phyloP scores from a whole-genome alignment of 2,329 filamentous ascomycete species.

The Pseudogymnoascus sp. region DNA sequence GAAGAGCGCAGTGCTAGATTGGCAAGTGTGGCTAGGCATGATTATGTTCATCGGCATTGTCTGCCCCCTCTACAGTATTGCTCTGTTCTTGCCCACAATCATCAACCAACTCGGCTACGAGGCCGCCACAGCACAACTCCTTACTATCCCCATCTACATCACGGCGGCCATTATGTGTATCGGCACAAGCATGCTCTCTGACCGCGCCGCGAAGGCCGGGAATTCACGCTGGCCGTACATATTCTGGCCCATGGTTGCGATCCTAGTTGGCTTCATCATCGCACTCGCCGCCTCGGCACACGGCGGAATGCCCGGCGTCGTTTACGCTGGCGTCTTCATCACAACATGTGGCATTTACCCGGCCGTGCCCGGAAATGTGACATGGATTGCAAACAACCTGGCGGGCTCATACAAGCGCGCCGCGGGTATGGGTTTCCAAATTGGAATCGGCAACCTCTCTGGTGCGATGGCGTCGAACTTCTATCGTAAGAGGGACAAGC shows the following conservation, averaged over 20 bases:
- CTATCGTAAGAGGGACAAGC: conserved; percentile 46
- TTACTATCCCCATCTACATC: conserved; percentile 48
- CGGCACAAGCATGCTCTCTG: conserved; percentile 45
- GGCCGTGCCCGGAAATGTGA: conserved; percentile 36
- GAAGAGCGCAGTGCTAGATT: conserved; percentile 36
- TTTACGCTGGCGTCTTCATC: conserved; percentile 39
- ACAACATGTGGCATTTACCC: conserved; percentile 38
- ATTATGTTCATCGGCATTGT: conserved; percentile 54
- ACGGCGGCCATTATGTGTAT: conserved; percentile 54
- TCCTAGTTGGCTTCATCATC: conserved; percentile 51
- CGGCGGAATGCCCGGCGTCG: conserved; percentile 31
- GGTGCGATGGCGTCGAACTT: conserved; percentile 66
- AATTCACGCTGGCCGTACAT: conserved; percentile 43
- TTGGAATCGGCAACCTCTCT: conserved; percentile 51
- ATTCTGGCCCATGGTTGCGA: conserved; percentile 42
- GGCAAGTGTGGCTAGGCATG: conserved; percentile 34
- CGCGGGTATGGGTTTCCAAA: conserved; percentile 57
- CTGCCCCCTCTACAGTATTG: conserved; percentile 37
- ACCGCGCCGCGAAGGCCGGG: conserved; percentile 38
- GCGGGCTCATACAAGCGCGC: conserved; percentile 48
- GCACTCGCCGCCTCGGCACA: conserved; percentile 27
- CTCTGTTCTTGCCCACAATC: conserved; percentile 36
- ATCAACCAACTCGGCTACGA: conserved; percentile 46
- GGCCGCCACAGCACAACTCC: conserved; percentile 38
- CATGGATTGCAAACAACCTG: conserved; percentile 51